Percentiles rank a stretch among this genome's conserved stretches.
These are phyloP conservation scores for Aspergillus sclerotioniger DNA, from an alignment of 495 filamentous ascomycete species.

Conservation along the genomic window DNA sequence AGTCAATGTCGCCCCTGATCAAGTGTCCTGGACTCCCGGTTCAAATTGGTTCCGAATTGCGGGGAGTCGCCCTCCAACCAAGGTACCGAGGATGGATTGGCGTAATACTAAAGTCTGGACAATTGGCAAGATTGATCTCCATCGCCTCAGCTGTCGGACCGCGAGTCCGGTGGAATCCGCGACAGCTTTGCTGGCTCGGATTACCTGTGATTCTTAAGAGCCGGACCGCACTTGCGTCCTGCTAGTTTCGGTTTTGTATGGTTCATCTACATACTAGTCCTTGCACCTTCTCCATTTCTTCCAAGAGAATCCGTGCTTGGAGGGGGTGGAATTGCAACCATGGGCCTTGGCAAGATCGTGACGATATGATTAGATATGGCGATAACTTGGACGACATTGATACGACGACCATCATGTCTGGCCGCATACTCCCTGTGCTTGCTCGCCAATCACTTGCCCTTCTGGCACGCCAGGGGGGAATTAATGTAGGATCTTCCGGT, in stretches of 20 bases:
- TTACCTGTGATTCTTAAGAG: conserved; percentile 6
- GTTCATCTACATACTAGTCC: neutral
- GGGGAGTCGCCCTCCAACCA: neutral
- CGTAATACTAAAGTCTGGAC: neutral
- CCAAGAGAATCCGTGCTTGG: neutral
- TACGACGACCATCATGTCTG: neutral
- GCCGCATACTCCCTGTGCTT: neutral
- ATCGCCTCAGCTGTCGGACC: neutral
- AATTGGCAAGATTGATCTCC: conserved; percentile 10
- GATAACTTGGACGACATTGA: neutral
- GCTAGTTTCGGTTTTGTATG: neutral
- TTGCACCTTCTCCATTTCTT: neutral
- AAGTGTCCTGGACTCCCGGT: neutral
- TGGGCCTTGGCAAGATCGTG: conserved; percentile 2
- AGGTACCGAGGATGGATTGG: neutral
- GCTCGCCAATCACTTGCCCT: neutral
- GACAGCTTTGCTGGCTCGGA: conserved; percentile 8
- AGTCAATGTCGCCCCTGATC: neutral
- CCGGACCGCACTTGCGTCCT: neutral
- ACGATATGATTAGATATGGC: conserved; percentile 2
- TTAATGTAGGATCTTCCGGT: neutral
- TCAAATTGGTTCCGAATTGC: neutral
- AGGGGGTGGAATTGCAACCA: neutral
- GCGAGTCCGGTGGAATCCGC: neutral
- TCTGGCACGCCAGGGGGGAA: neutral